phyloP scores from a whole-genome alignment of 208 protist genomes.

The Angomonas deanei region DNA sequence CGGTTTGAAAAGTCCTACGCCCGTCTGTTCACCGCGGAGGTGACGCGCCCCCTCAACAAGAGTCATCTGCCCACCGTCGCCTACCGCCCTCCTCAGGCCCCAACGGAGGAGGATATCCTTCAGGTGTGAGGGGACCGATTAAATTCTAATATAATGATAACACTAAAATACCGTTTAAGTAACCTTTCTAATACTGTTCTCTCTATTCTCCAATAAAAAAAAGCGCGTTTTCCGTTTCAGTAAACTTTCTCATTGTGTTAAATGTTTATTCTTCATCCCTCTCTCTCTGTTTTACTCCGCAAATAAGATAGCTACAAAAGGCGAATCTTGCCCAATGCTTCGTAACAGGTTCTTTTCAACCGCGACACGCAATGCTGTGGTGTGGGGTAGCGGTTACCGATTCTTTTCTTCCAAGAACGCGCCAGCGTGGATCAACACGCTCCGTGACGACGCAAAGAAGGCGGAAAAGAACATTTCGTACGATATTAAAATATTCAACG shows the following conservation, averaged over 20 bases:
- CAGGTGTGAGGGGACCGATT: neutral
- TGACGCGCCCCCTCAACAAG: conserved; percentile 56
- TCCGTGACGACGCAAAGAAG: conserved; percentile 61
- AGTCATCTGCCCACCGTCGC: conserved; percentile 62
- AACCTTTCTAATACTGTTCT: too few species aligned
- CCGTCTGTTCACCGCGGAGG: conserved; percentile 76
- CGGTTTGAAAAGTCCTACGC: conserved; percentile 84
- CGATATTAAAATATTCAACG: conserved; percentile 87
- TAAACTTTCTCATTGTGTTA: too few species aligned
- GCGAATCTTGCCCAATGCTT: too few species aligned
- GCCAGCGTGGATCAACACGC: conserved; percentile 64
- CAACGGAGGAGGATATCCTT: conserved; percentile 33
- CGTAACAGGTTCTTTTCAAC: too few species aligned
- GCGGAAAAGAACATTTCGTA: conserved; percentile 74
- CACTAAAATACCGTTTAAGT: too few species aligned
- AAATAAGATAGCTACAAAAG: too few species aligned
- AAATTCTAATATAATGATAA: neutral
- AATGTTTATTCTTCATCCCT: neutral
- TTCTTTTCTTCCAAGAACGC: neutral
- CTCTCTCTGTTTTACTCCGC: neutral
- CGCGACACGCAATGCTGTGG: neutral
- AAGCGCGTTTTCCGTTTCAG: neutral
- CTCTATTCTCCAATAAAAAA: neutral
- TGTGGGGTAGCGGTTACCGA: neutral
- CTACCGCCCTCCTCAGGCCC: conserved; percentile 38